These are phyloP conservation scores for Talaromyces thailandensis DNA, from an alignment of 495 filamentous ascomycete genomes.

Conservation along the genomic window DNA sequence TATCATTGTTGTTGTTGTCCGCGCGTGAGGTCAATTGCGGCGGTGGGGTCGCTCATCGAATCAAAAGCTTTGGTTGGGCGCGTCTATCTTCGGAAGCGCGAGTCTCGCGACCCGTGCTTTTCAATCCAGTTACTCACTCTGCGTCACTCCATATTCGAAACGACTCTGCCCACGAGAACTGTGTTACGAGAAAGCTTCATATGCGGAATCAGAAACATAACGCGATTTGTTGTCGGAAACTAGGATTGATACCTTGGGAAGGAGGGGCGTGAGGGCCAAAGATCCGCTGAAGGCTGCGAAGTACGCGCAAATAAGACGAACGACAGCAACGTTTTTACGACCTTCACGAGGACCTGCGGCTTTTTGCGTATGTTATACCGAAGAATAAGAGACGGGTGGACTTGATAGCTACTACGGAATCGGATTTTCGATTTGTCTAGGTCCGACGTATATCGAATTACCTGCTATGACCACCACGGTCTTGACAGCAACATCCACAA, in stretches of 20 bases:
- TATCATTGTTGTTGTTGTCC: not conserved
- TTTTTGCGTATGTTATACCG: not conserved
- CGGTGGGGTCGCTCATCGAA: not conserved
- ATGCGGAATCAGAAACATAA: not conserved
- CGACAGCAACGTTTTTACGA: not conserved
- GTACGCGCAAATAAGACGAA: not conserved
- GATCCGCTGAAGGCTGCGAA: not conserved
- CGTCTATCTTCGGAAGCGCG: constrained; percentile 4
- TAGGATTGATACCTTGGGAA: not conserved
- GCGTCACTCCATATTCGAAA: not conserved
- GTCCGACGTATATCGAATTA: not conserved
- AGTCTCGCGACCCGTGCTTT: constrained; percentile 2
- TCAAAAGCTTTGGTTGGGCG: not conserved
- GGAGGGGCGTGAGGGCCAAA: not conserved
- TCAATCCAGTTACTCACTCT: not conserved
- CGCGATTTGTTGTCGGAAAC: not conserved
- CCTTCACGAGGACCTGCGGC: not conserved
- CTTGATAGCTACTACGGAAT: not conserved
- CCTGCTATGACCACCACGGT: constrained; percentile 41
- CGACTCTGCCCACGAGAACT: not conserved
- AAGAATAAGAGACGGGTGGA: not conserved
- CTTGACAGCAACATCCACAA: constrained; percentile 28
- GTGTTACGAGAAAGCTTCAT: not conserved
- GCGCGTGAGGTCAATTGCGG: not conserved
- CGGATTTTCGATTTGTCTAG: not conserved